Evolutionary conservation across 495 filamentous ascomycete species (phyloP), one percentile per base, ranked within the genome.

Genomic region (Chaetomium fimeti): DNA sequence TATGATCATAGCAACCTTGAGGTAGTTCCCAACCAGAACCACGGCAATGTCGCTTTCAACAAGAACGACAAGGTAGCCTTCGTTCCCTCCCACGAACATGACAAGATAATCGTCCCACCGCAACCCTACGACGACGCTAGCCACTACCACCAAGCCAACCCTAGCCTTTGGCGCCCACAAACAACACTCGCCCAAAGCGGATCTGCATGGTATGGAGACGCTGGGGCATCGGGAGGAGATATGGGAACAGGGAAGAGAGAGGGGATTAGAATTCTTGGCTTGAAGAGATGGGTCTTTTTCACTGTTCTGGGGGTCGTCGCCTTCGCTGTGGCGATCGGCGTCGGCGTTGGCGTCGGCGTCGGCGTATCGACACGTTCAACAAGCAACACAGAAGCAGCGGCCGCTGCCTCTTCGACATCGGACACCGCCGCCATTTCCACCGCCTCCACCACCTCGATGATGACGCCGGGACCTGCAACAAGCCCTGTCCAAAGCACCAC

Each of bases 201-300:
- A 18, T 52, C 18, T 47, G n/a, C 43, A 22, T 47, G 43, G 43
- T 2, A 47, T 9, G 43, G 48, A 27, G 48, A 52, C 25, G 48
- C 11, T n/a, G 1, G 45, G 12, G 15, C 48, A 52, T 1, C 12
- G 24, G 24, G 22, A 25, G 47, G 20, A 52, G 48, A 22, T 52
- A 2, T 24, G 7, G 48, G 48, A 27, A 27, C 48, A 52, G 48
- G 4, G 22, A 18, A 52, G 48, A 52, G 13, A 25, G 13, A 25
- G 22, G 16, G 12, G 48, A 25, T 49, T 20, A 3, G 20, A 20
- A 27, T 52, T 24, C 4, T 11, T 27, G 48, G 48, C 16, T 11
- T 52, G 48, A 52, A 52, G 24, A 52, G 48, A 24, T 12, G 48
- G 24, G 25, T 24, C 12, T 52, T 52, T 24, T 52, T 52, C 48